A percentile compares a stretch with the other conserved stretches of the same genome.
These are phyloP conservation scores for Solanum etuberosum DNA, from an alignment of 257 asterid species.

Conservation along the genomic window DNA sequence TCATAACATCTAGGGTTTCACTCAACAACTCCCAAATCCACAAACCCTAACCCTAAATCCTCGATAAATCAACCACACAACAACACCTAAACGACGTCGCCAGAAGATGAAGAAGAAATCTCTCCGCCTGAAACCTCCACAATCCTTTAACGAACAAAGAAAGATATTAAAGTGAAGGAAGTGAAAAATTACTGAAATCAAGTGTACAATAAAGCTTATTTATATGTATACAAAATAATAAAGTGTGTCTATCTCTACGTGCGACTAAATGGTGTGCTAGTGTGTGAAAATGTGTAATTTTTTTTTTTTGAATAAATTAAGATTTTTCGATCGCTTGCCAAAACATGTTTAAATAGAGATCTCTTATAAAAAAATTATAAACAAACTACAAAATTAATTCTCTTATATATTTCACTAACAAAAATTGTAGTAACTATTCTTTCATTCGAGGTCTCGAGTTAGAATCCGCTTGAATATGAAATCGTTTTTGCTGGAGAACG, in stretches of 20 bases:
- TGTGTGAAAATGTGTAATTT: neutral
- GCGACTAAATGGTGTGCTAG: neutral
- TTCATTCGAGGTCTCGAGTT: too few relatives aligned
- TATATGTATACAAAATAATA: neutral
- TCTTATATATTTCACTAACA: too few relatives aligned
- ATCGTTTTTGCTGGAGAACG: too few relatives aligned
- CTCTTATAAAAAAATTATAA: too few relatives aligned
- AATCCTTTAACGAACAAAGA: neutral
- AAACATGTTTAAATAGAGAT: too few relatives aligned
- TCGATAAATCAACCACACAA: neutral
- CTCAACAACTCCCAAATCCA: neutral
- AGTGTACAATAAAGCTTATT: neutral
- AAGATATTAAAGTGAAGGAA: neutral
- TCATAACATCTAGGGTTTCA: conserved; percentile 30
- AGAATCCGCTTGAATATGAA: neutral
- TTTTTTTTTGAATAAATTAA: neutral
- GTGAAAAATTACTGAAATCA: neutral
- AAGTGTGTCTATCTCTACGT: neutral
- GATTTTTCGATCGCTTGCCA: too few relatives aligned
- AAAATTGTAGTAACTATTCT: too few relatives aligned
- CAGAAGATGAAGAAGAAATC: neutral
- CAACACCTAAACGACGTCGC: neutral
- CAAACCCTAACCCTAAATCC: conserved; percentile 16
- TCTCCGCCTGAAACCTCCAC: neutral
- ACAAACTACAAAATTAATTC: too few relatives aligned